Percentiles rank a stretch among this genome's conserved stretches.
These are phyloP conservation scores for Catenaria anguillulae DNA, from an alignment of 371 early-diverging fungal genomes.

Conservation along the genomic window DNA sequence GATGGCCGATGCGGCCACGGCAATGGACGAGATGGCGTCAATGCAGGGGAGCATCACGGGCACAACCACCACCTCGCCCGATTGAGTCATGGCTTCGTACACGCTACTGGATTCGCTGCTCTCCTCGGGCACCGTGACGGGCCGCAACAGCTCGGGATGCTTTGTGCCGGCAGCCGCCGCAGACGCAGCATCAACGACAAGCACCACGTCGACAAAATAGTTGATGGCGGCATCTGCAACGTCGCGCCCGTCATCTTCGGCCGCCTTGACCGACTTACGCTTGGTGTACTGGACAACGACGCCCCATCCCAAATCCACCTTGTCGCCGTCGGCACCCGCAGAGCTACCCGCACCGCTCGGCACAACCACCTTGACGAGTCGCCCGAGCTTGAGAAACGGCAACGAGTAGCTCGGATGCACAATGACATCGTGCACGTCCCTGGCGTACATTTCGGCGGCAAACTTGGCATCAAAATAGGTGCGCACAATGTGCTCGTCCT, in stretches of 20 bases:
- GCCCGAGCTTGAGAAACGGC: conserved; percentile 78
- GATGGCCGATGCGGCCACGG: too few relatives aligned
- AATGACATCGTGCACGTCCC: conserved; percentile 60
- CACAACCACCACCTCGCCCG: neutral
- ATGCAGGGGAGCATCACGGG: neutral
- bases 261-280: conserved; percentile 10
- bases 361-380: conserved; percentile 49
- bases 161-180: neutral
- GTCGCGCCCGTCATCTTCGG: conserved; percentile 12
- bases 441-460: conserved; percentile 46
- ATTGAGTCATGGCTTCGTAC: neutral
- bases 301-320: conserved; percentile 88
- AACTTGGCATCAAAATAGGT: conserved; percentile 61
- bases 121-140: too few relatives aligned
- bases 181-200: conserved; percentile 50
- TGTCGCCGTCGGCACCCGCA: too few relatives aligned
- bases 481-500: conserved; percentile 49
- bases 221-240: conserved; percentile 13
- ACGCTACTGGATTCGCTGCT: too few relatives aligned
- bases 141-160: too few relatives aligned
- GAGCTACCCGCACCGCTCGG: too few relatives aligned
- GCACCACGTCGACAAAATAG: conserved; percentile 68
- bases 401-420: conserved; percentile 61
- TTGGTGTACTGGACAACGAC: conserved; percentile 51
- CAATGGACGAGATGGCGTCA: neutral